phyloP scores from a whole-genome alignment of 129 eudicot species.

The Flaveria bidentis region DNA sequence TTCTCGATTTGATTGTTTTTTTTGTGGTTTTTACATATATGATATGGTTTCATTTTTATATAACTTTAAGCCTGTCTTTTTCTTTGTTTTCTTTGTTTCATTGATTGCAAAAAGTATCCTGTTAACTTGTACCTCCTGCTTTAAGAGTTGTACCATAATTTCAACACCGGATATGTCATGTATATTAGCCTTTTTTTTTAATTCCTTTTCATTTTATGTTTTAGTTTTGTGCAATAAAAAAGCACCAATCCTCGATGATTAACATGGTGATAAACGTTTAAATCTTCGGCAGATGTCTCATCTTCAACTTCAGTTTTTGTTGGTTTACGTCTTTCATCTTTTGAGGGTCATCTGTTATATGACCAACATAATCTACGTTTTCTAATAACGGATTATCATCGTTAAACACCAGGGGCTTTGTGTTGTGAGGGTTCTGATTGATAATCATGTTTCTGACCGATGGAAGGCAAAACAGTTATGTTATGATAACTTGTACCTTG shows the following conservation, averaged over 20 bases:
- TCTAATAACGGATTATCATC: too few species aligned
- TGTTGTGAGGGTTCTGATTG: not conserved
- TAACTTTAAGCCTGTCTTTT: slow-evolving; percentile 26
- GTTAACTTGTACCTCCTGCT: slow-evolving; percentile 17
- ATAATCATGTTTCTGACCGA: too few species aligned
- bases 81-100: slow-evolving; percentile 34
- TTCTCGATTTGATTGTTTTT: slow-evolving; percentile 23
- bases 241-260: too few species aligned
- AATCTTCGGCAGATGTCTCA: too few species aligned
- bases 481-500: not conserved
- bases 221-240: not conserved
- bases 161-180: not conserved
- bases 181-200: too few species aligned
- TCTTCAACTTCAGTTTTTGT: too few species aligned
- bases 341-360: too few species aligned
- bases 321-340: too few species aligned
- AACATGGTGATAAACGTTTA: too few species aligned
- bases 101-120: slow-evolving; percentile 29
- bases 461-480: not conserved
- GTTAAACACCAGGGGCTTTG: not conserved
- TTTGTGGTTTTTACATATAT: slow-evolving; percentile 25
- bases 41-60: slow-evolving; percentile 9
- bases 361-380: too few species aligned
- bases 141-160: not conserved
- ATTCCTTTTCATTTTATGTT: not conserved